Conservation (phyloP, 2,329 filamentous ascomycete genomes). For the Tolypocladium tropicale region DNA sequence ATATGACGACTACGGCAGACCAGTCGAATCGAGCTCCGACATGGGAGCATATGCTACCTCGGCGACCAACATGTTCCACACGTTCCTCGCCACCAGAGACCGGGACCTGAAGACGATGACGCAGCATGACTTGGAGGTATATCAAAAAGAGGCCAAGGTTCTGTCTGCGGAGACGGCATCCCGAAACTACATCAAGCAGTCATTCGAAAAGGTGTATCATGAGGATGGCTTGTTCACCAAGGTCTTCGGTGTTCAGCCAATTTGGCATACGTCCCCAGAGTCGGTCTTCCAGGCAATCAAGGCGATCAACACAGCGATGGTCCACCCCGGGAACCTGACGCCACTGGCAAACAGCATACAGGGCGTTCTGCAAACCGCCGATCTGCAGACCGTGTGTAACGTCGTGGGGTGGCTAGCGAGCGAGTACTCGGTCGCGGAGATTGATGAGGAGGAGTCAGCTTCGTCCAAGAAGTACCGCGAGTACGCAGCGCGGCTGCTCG, state of each 20-base stretch:
- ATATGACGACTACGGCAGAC: slow-evolving; percentile 41
- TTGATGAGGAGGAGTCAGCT: slow-evolving; percentile 46
- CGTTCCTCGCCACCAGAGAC: slow-evolving; percentile 43
- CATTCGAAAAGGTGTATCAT: slow-evolving; percentile 46
- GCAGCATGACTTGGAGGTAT: slow-evolving; percentile 44
- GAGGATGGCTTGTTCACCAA: slow-evolving; percentile 43
- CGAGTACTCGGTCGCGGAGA: slow-evolving; percentile 45
- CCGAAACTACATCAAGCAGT: slow-evolving; percentile 49
- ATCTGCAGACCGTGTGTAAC: slow-evolving; percentile 41
- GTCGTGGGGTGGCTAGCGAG: slow-evolving; percentile 47
- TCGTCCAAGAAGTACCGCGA: slow-evolving; percentile 44
- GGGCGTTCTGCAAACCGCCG: slow-evolving; percentile 33
- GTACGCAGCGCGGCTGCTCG: slow-evolving; percentile 43
- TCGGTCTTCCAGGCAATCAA: slow-evolving; percentile 43
- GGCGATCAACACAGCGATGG: slow-evolving; percentile 36
- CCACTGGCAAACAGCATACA: slow-evolving; percentile 42
- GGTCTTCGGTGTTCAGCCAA: slow-evolving; percentile 45
- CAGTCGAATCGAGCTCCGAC: slow-evolving; percentile 29
- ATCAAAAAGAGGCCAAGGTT: slow-evolving; percentile 40
- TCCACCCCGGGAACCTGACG: slow-evolving; percentile 43
- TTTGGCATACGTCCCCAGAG: slow-evolving; percentile 36
- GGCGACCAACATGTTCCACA: slow-evolving; percentile 42
- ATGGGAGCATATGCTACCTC: slow-evolving; percentile 44
- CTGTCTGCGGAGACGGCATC: slow-evolving; percentile 42
- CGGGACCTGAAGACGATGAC: slow-evolving; percentile 41